phyloP scores from a whole-genome alignment of 1,284 basidiomycete genomes.

The Moniliophthora roreri region DNA sequence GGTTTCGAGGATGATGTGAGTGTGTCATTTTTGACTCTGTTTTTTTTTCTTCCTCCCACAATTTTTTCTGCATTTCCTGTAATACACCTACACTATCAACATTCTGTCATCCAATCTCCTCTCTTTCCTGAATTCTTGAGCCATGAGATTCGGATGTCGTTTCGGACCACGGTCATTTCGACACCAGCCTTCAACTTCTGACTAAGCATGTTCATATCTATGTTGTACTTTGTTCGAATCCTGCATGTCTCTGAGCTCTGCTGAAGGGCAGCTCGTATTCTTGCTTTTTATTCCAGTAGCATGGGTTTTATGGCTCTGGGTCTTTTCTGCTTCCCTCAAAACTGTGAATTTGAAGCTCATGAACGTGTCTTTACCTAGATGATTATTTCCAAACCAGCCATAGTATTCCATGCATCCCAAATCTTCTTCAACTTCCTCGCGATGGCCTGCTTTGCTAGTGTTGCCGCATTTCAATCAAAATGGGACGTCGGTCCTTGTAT shows the following conservation, averaged over 20 bases:
- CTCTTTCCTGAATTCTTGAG: conserved; percentile 1
- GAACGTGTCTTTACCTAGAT: conserved; percentile 46
- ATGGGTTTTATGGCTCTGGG: conserved; percentile 67
- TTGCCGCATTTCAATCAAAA: conserved; percentile 83
- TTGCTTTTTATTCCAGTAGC: conserved; percentile 61
- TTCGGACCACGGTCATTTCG: not conserved
- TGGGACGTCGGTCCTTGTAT: conserved; percentile 81
- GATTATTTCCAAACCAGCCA: conserved; percentile 80
- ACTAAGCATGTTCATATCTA: too few species aligned
- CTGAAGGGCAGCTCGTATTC: conserved; percentile 42
- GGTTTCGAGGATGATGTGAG: conserved; percentile 74
- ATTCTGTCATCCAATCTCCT: not conserved
- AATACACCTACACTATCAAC: not conserved
- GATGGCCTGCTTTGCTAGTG: conserved; percentile 85
- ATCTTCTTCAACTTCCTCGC: conserved; percentile 88
- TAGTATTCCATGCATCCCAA: conserved; percentile 72
- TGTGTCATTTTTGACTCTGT: conserved; percentile 17
- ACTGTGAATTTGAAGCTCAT: conserved; percentile 16
- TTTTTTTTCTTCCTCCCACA: conserved; percentile 15
- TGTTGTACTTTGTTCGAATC: conserved; percentile 38
- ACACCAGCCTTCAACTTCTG: conserved; percentile 30
- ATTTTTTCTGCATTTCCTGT: too few species aligned
- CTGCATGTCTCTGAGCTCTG: conserved; percentile 2
- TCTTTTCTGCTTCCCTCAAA: conserved; percentile 28
- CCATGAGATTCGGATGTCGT: not conserved